Evolutionary conservation across 2,329 filamentous ascomycete genomes (phyloP).

Genomic region (Nothopassalora personata): DNA sequence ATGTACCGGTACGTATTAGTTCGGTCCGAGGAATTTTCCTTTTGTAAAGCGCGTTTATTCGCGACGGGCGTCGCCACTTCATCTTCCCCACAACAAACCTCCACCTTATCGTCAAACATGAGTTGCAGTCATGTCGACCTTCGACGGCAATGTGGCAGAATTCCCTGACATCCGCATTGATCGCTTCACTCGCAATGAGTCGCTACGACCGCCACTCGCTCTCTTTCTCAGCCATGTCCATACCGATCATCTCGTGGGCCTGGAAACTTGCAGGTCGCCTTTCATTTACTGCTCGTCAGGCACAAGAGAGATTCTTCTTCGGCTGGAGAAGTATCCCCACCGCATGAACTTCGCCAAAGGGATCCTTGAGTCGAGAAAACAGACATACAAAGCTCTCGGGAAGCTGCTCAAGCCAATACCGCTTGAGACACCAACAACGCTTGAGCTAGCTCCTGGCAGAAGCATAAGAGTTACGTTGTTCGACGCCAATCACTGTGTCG

Average conservation of each 20-base stretch:
- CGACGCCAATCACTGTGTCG: constrained; percentile 87
- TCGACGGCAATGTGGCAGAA: constrained; percentile 65
- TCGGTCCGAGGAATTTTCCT: no score
- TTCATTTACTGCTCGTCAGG: constrained; percentile 89
- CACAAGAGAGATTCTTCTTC: constrained; percentile 74
- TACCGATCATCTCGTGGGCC: constrained; percentile 77
- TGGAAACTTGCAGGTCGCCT: constrained; percentile 69
- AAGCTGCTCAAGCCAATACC: constrained; percentile 74
- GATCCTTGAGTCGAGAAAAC: constrained; percentile 66
- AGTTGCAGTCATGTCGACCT: constrained; percentile 63
- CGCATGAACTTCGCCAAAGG: constrained; percentile 76
- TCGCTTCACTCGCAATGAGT: constrained; percentile 60
- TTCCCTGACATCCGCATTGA: constrained; percentile 81
- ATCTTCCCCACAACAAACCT: neutral
- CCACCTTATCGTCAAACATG: constrained; percentile 2
- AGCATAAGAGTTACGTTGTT: constrained; percentile 76
- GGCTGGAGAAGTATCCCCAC: constrained; percentile 38
- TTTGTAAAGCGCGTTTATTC: no score
- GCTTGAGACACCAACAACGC: constrained; percentile 67
- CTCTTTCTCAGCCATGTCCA: constrained; percentile 92
- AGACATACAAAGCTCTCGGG: constrained; percentile 71
- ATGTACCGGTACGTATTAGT: no score
- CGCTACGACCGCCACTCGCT: constrained; percentile 60
- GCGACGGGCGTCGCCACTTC: neutral
- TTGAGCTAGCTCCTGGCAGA: constrained; percentile 66